phyloP scores from a whole-genome alignment of 2,329 filamentous ascomycete species.

The Fusarium illudens region DNA sequence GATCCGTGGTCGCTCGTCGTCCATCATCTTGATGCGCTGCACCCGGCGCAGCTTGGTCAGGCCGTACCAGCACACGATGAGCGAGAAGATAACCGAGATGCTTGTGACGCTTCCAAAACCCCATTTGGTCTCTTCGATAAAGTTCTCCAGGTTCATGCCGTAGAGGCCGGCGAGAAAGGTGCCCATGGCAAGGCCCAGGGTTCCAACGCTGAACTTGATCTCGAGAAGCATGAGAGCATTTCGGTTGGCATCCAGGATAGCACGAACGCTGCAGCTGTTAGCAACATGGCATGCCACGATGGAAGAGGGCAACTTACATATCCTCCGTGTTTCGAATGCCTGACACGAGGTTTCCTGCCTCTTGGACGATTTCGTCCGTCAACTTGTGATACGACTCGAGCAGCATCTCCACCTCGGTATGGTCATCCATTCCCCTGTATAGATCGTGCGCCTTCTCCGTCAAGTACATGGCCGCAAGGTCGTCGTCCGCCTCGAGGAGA shows the following conservation, averaged over 20 bases:
- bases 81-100: constrained; percentile 75
- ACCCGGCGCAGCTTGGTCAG: constrained; percentile 84
- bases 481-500: constrained; percentile 93
- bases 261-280: constrained; percentile 74
- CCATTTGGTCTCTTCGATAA: constrained; percentile 91
- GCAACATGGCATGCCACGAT: background rate
- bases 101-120: constrained; percentile 82
- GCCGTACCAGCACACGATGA: constrained; percentile 83
- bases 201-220: constrained; percentile 94
- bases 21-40: constrained; percentile 86
- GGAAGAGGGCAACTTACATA: constrained; percentile 70
- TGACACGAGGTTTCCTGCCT: constrained; percentile 89
- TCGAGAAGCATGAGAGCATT: constrained; percentile 98
- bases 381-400: constrained; percentile 98
- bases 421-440: constrained; percentile 79
- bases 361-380: constrained; percentile 96
- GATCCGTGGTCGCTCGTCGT: constrained; percentile 52
- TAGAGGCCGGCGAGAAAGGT: constrained; percentile 99
- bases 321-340: constrained; percentile 98
- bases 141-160: constrained; percentile 99
- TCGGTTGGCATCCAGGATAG: constrained; percentile 96
- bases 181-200: constrained; percentile 90
- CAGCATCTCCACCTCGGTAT: constrained; percentile 96
- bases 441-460: constrained; percentile 84
- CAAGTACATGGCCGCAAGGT: constrained; percentile 93